These are phyloP conservation scores for Clathrospora elynae DNA, from an alignment of 2,329 filamentous ascomycete species.

Conservation along the genomic window DNA sequence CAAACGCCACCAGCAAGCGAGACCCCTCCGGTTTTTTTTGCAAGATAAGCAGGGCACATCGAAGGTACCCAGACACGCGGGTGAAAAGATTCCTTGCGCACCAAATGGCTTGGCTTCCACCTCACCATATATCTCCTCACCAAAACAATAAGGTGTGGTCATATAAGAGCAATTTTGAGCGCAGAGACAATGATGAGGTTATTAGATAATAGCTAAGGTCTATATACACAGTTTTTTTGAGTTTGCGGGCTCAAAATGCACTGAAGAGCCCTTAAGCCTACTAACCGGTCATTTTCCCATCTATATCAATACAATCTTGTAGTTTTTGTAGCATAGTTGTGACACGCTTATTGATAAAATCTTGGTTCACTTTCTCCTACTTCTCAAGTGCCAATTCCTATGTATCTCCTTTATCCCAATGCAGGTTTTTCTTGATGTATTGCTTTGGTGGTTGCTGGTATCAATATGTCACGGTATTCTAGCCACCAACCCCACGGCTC, in stretches of 20 bases:
- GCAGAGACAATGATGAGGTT: neutral
- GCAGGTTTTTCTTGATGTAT: slow-evolving; percentile 9
- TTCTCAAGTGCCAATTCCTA: slow-evolving; percentile 6
- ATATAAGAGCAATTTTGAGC: neutral
- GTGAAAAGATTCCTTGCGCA: no score
- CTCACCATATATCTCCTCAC: no score
- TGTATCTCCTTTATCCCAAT: slow-evolving; percentile 9
- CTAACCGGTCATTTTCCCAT: slow-evolving; percentile 3
- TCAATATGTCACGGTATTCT: slow-evolving; percentile 6
- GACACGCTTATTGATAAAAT: no score
- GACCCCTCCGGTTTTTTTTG: no score
- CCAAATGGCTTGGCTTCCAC: no score
- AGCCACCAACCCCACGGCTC: no score
- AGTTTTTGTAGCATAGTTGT: slow-evolving; percentile 10
- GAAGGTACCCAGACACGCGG: no score
- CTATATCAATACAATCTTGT: slow-evolving; percentile 6
- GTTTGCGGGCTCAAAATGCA: neutral
- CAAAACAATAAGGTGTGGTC: no score
- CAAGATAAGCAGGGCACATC: no score
- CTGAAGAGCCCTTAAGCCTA: neutral
- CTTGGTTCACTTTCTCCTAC: slow-evolving; percentile 4
- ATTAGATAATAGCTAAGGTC: neutral
- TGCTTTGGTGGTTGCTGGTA: slow-evolving; percentile 2
- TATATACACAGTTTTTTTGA: neutral
- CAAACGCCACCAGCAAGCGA: no score